Evolutionary conservation across 2,329 filamentous ascomycete genomes (phyloP).

Genomic region (Berkeleyomyces basicola): DNA sequence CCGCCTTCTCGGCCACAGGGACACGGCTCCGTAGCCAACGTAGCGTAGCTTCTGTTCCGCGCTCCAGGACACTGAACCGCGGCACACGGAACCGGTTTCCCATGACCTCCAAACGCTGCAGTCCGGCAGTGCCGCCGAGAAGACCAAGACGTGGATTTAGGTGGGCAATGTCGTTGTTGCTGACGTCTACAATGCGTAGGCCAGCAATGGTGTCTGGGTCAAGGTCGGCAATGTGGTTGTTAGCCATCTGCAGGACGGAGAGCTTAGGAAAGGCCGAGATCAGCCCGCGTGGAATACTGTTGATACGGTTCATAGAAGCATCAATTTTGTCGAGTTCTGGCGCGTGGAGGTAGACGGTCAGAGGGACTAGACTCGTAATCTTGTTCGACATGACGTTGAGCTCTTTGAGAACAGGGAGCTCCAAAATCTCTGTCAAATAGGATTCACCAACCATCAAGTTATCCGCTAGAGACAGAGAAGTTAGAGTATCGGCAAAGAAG

Average conservation of each 20-base stretch:
- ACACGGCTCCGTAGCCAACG: slow-evolving; percentile 67
- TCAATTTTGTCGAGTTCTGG: slow-evolving; percentile 63
- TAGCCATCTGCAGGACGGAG: slow-evolving; percentile 52
- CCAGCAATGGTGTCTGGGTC: slow-evolving; percentile 59
- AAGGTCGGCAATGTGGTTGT: slow-evolving; percentile 63
- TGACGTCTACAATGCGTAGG: slow-evolving; percentile 58
- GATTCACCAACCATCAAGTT: slow-evolving; percentile 51
- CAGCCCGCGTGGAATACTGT: slow-evolving; percentile 45
- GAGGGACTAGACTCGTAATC: slow-evolving; percentile 49
- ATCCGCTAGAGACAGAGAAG: slow-evolving; percentile 55
- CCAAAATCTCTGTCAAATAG: slow-evolving; percentile 49
- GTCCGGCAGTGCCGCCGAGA: slow-evolving; percentile 43
- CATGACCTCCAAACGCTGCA: slow-evolving; percentile 56
- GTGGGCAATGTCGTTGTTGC: slow-evolving; percentile 71
- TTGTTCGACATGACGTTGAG: slow-evolving; percentile 61
- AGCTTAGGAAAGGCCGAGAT: slow-evolving; percentile 53
- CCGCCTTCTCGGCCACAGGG: slow-evolving; percentile 40
- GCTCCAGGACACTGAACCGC: slow-evolving; percentile 64
- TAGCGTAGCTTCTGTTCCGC: slow-evolving; percentile 72
- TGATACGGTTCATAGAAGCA: slow-evolving; percentile 66
- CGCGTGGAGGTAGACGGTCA: slow-evolving; percentile 52
- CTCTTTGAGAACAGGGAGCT: slow-evolving; percentile 58
- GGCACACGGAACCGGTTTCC: slow-evolving; percentile 84
- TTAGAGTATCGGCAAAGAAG: slow-evolving; percentile 54
- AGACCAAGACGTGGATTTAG: slow-evolving; percentile 69